These are phyloP conservation scores for Globisporangium lucens DNA, from an alignment of 352 stramenopile genomes.

Conservation along the genomic window DNA sequence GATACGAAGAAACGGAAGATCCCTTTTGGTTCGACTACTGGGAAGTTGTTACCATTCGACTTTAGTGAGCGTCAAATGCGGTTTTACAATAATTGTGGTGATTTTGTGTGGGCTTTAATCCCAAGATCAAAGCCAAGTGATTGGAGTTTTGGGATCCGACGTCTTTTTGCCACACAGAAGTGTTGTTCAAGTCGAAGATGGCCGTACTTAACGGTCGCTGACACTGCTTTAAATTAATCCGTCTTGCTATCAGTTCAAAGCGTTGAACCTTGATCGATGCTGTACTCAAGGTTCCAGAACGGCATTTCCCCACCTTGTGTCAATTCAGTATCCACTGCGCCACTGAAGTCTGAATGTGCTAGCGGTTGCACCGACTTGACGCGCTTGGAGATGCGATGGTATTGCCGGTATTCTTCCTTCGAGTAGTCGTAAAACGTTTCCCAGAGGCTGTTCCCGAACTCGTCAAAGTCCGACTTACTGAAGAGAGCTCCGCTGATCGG, in stretches of 20 bases:
- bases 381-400: constrained; percentile 63
- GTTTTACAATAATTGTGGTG: background rate
- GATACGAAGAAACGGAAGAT: background rate
- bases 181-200: background rate
- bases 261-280: background rate
- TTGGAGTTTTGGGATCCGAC: background rate
- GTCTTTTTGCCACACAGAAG: background rate
- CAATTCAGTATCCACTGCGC: background rate
- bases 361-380: constrained; percentile 21
- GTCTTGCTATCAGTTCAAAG: too few relatives aligned
- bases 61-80: background rate
- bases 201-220: background rate
- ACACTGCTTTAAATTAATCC: too few relatives aligned
- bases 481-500: constrained; percentile 21
- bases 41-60: background rate
- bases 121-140: background rate
- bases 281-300: background rate
- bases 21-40: background rate
- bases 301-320: background rate
- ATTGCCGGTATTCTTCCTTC: constrained; percentile 55
- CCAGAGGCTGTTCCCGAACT: constrained; percentile 55
- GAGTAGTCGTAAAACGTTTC: constrained; percentile 67
- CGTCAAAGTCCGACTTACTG: constrained; percentile 47
- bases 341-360: background rate
- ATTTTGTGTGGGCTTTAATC: background rate